Base-by-base conservation (phyloP, 2,329 filamentous ascomycete species). In the Ascochyta viciae-villosae region DNA sequence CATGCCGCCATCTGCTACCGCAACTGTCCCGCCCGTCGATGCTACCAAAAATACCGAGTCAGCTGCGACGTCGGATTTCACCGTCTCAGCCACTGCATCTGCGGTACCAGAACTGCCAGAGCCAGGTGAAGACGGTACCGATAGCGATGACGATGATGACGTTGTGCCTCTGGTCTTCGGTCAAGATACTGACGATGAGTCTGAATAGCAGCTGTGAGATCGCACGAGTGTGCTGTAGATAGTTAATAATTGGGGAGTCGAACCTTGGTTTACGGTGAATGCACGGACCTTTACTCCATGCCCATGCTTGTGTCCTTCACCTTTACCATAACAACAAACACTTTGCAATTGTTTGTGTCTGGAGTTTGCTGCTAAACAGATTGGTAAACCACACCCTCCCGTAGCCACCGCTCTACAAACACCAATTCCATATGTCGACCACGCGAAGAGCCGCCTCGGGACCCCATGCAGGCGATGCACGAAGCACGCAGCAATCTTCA, bases 111-210 rank as follows among this genome's bases (percentile, higher is more conserved):
- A 60, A 5, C 50, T 66, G 1, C 64, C 66, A 27, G 48, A 50
- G 31, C 59, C 65, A 50, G 44, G 50, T 45, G 54, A 66, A 48
- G 60, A 29, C 33, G 50, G 13, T 15, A 44, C 23, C 9, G 60
- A 42, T 31, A 64, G 59, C 19, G 62, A 50, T 10, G 66, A 67
- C 29, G 69, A 66, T 24, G 71, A 73, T 24, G 69, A 71, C 22
- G 66, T 70, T 42, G 67, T 74, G 27, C 63, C 67, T 10, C 51
- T 76, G 6, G 71, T 74, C 1, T 58, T 76, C 27, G 73, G 73
- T 2, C 72, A 72, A 44, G 73, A 76, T 31, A 73, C 68, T 1
- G 73, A 75, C 43, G 70, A 74, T 2, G 73, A 76, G 7, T 73
- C 71, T 1, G 71, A 74, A 12, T 69, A 22, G 23, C 33, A 49